Base-by-base conservation (phyloP, 768 basidiomycete genomes). In the Suillus clintonianus region DNA sequence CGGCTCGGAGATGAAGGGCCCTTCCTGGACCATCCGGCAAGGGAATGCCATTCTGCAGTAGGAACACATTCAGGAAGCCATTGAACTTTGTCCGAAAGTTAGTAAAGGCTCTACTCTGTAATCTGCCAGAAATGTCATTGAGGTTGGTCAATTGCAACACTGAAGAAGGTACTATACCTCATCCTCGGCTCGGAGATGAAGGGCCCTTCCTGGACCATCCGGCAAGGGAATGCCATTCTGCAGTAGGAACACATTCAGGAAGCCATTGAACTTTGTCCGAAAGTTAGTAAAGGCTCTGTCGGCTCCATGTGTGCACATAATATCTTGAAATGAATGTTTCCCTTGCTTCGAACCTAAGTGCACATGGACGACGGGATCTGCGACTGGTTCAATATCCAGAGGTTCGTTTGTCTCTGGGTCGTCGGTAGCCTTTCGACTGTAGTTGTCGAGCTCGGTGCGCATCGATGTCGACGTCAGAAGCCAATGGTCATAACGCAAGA, bases 401-500 rank as follows among this genome's bases (percentile, higher is more conserved):
- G 43, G 9, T 11, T 43, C n/a, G 0, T 43, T 43, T 43, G 43
- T 43, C 43, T 43, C 43, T 11, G 43, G 43, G 43, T 43, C 43
- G n/a, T 2, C 5, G 9, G 43, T n/a, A 43, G 43, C 10, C 43
- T 0, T 43, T 43, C 10, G n/a, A n/a, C 1, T 0, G 2, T 45
- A 5, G 4, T 27, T 32, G 5, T 58, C 37, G 1, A 63, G 27
- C 5, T 63, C 22, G 2, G 15, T 37, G 13, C 24, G 37, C 34
- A 63, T 63, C 74, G 24, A 61, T 22, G 41, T 22, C 0, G 60
- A 27, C 3, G 50, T 50, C 0, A 48, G 17, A 2, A 22, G 17
- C 36, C 37, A 47, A n/a, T 64, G 60, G 19, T 64, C 60, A 36
- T 53, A 24, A 5, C 14, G 19, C 1, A 64, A 19, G 53, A 64